Conservation (phyloP, 768 basidiomycete genomes). For the Cubamyces sp. region DNA sequence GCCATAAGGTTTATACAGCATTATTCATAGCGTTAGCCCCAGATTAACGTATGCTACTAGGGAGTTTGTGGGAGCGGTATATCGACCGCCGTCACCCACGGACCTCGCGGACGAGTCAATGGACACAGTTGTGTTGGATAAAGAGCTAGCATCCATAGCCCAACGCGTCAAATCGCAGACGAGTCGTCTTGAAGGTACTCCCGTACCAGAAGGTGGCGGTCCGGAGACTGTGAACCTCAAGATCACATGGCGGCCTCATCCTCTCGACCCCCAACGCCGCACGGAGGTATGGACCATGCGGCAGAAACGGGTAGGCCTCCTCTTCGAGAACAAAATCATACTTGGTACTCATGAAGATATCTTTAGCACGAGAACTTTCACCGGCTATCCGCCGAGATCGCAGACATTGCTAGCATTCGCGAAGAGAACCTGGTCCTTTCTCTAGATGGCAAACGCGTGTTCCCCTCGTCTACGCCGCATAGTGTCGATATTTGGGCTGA, state of each 20-base stretch:
- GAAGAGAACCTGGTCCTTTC: constrained; percentile 59
- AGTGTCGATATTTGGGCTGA: constrained; percentile 69
- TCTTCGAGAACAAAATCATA: neutral
- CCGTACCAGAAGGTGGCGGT: constrained; percentile 37
- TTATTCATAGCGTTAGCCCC: neutral
- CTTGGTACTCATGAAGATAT: neutral
- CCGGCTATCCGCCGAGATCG: constrained; percentile 64
- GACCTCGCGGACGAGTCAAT: constrained; percentile 46
- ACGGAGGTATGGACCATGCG: constrained; percentile 53
- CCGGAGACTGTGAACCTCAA: constrained; percentile 49
- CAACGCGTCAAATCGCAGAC: constrained; percentile 40
- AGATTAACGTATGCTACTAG: constrained; percentile 41
- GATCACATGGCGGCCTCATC: constrained; percentile 72
- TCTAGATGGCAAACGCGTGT: constrained; percentile 65
- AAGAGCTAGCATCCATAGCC: constrained; percentile 65
- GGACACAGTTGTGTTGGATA: constrained; percentile 56
- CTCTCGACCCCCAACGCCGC: constrained; percentile 47
- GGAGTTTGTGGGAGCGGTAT: constrained; percentile 42
- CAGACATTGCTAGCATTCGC: constrained; percentile 61
- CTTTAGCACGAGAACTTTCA: constrained; percentile 66
- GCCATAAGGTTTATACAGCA: constrained; percentile 56
- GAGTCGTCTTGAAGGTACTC: constrained; percentile 26
- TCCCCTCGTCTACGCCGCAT: constrained; percentile 68
- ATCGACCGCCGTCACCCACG: constrained; percentile 54
- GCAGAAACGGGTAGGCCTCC: constrained; percentile 56